These are phyloP conservation scores for Simplicillium aogashimaense DNA, from an alignment of 2,329 filamentous ascomycete species.

Conservation along the genomic window DNA sequence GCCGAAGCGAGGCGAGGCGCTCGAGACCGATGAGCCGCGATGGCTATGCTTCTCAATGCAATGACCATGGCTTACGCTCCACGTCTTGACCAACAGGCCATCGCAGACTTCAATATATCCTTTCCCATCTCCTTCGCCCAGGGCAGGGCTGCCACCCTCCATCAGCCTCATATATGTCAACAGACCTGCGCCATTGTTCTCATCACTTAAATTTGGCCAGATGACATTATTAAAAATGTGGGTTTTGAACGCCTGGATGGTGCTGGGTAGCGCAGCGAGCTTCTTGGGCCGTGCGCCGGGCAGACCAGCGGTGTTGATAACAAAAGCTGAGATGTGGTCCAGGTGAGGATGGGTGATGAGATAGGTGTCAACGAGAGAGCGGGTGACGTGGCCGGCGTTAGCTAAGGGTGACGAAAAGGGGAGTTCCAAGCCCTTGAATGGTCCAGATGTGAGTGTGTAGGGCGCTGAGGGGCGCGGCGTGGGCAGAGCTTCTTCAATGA, in stretches of 20 bases:
- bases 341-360: constrained; percentile 96
- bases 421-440: constrained; percentile 71
- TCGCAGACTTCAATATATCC: constrained; percentile 87
- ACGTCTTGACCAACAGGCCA: constrained; percentile 78
- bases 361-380: constrained; percentile 74
- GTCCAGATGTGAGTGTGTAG: constrained; percentile 53
- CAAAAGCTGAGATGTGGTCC: constrained; percentile 85
- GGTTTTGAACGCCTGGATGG: constrained; percentile 83
- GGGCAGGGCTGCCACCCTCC: constrained; percentile 76
- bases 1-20: constrained; percentile 37
- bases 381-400: constrained; percentile 74
- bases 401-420: constrained; percentile 56
- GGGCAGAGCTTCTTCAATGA: constrained; percentile 52
- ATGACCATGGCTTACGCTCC: constrained; percentile 80
- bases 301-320: constrained; percentile 84
- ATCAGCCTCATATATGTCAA: constrained; percentile 83
- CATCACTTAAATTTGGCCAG: constrained; percentile 94
- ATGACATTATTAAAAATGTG: constrained; percentile 98
- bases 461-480: constrained; percentile 24
- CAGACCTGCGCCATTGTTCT: constrained; percentile 87
- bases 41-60: constrained; percentile 69
- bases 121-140: constrained; percentile 69
- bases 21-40: constrained; percentile 41
- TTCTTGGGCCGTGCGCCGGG: constrained; percentile 75
- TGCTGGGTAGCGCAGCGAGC: constrained; percentile 74